phyloP scores from a whole-genome alignment of 2,329 filamentous ascomycete species.

The Xylaria hypoxylon region DNA sequence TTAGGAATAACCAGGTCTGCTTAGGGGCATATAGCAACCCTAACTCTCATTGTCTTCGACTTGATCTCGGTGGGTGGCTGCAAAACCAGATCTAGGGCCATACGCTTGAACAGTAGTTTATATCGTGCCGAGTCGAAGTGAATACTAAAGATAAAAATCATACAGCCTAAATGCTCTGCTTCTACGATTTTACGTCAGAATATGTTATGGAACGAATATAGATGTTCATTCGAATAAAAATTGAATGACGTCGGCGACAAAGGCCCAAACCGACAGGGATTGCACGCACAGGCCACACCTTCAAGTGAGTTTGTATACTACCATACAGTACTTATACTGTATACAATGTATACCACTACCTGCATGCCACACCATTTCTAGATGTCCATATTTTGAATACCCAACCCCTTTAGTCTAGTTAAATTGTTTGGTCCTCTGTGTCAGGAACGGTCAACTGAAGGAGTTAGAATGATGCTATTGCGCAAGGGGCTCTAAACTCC shows the following conservation, averaged over 20 bases:
- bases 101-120: not conserved
- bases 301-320: not conserved
- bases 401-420: no score
- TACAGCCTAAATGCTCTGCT: not conserved
- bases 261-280: slow-evolving; percentile 34
- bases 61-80: not conserved
- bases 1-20: not conserved
- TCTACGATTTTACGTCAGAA: not conserved
- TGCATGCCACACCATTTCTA: no score
- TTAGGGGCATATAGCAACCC: not conserved
- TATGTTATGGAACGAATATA: not conserved
- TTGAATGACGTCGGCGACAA: slow-evolving; percentile 33
- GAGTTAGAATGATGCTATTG: no score
- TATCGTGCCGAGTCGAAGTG: not conserved
- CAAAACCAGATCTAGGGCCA: not conserved
- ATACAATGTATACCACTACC: not conserved
- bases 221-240: slow-evolving; percentile 6
- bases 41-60: not conserved
- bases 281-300: slow-evolving; percentile 40
- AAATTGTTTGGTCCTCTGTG: no score
- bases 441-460: no score
- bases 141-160: not conserved
- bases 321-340: not conserved
- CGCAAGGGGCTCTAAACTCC: no score
- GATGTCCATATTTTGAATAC: no score